A percentile compares a stretch with the other conserved stretches of the same genome.
These are phyloP conservation scores for Saururus chinensis DNA, from an alignment of 164 flowering plant genomes.

Conservation along the genomic window DNA sequence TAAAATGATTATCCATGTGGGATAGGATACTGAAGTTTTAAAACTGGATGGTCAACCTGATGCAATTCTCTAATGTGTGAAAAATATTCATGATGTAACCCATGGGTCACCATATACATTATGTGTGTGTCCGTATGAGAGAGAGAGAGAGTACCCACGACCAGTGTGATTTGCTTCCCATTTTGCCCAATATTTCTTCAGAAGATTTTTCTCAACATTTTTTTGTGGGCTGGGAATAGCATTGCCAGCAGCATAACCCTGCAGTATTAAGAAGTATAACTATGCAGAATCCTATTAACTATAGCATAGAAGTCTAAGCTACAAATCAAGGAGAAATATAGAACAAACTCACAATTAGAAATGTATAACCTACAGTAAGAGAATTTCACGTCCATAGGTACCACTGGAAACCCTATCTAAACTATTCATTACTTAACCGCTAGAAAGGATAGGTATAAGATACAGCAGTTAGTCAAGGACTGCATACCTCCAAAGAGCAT, in stretches of 20 bases:
- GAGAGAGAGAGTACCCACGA: constrained; percentile 47
- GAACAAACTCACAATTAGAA: too few species aligned
- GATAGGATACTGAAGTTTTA: too few species aligned
- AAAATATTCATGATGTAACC: too few species aligned
- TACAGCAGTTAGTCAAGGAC: not conserved
- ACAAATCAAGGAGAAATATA: not conserved
- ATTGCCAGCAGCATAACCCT: constrained; percentile 99
- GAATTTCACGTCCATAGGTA: too few species aligned
- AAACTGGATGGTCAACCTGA: too few species aligned
- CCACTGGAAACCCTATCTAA: too few species aligned
- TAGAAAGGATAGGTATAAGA: too few species aligned
- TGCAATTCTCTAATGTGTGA: too few species aligned
- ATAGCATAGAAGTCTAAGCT: not conserved
- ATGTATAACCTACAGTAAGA: too few species aligned
- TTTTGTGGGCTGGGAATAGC: constrained; percentile 87
- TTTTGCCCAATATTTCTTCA: constrained; percentile 91
- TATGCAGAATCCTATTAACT: not conserved
- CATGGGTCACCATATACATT: too few species aligned
- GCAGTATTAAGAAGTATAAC: constrained; percentile 5
- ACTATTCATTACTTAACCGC: too few species aligned
- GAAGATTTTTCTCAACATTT: constrained; percentile 82
- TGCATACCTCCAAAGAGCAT: constrained; percentile 87
- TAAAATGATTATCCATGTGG: too few species aligned
- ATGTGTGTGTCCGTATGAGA: not conserved
- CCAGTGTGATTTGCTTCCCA: constrained; percentile 90